These are phyloP conservation scores for Setomelanomma holmii DNA, from an alignment of 2,329 filamentous ascomycete species.

Conservation along the genomic window DNA sequence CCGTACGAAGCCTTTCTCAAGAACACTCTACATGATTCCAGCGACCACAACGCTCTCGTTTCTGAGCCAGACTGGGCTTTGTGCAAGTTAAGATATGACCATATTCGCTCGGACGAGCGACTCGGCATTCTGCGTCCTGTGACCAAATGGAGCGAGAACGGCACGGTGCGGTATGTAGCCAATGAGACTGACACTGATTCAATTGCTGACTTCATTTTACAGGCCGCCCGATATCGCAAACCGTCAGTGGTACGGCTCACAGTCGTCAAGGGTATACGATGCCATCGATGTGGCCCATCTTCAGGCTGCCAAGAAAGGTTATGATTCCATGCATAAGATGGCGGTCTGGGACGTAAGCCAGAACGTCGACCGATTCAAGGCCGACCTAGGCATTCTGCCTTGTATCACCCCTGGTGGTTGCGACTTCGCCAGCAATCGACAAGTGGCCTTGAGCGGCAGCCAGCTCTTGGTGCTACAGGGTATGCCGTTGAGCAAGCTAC, in stretches of 20 bases:
- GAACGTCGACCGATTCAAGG: constrained; percentile 69
- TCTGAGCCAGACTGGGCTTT: constrained; percentile 59
- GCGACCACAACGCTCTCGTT: constrained; percentile 40
- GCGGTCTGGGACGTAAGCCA: constrained; percentile 70
- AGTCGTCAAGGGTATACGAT: constrained; percentile 69
- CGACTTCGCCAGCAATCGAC: constrained; percentile 66
- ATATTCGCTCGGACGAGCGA: constrained; percentile 57
- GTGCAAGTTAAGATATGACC: constrained; percentile 67
- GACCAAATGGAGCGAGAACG: constrained; percentile 66
- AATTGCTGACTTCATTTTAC: no score
- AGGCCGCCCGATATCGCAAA: constrained; percentile 64
- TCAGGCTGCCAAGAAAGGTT: constrained; percentile 55
- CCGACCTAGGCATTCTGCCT: constrained; percentile 64
- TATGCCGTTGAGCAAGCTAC: constrained; percentile 67
- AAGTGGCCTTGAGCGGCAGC: constrained; percentile 66
- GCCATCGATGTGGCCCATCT: constrained; percentile 69
- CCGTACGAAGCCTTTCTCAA: constrained; percentile 69
- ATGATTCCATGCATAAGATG: constrained; percentile 67
- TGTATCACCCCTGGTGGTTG: constrained; percentile 74
- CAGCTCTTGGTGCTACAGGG: constrained; percentile 74
- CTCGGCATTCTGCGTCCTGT: constrained; percentile 65
- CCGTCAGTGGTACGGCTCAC: constrained; percentile 56
- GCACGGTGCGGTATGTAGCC: constrained; percentile 48
- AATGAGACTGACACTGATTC: no score
- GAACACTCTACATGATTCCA: constrained; percentile 59